Base-by-base conservation (phyloP, 495 filamentous ascomycete species). In the Neurospora sp. region DNA sequence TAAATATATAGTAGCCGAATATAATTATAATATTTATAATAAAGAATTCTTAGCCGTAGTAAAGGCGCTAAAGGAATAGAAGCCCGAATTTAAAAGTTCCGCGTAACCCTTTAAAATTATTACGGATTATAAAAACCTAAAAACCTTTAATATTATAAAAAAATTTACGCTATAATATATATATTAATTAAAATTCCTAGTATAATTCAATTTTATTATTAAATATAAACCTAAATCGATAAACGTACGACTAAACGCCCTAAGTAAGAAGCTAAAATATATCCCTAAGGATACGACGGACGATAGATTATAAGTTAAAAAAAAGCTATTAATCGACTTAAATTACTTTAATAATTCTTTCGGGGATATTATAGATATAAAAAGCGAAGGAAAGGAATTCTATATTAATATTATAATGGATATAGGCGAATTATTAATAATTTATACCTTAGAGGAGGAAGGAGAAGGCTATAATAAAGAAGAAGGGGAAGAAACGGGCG, bases 181-280 rank as follows among this genome's bases (percentile, higher is more conserved):
- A 23, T 0, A 0, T 1, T 48, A 27, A 5, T 41, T 14, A 3
- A 40, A 71, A 46, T 71, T 71, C 39, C 3, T 48, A 11, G 10
- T 14, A 5, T 0, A 23, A 12, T 48, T 71, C 2, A 41, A 46
- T 23, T 71, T 48, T 41, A 27, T 6, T 12, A 71, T 71, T 46
- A 41, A n/a, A 18, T 71, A 71, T 41, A 4, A 6, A 0, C 5
- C 0, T 0, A 2, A 1, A 0, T 20, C 3, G 3, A 39, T 4
- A 0, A 46, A 41, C 12, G 18, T 37, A 4, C 0, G 1, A 9
- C 18, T 1, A 0, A 0, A 71, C 0, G 0, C 40, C 0, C 4
- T 71, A 16, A 16, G 4, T 40, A 40, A 0, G 11, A 14, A 40
- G 9, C 0, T 4, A 0, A 3, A 14, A 0, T 12, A 40, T 14